Base-by-base conservation (phyloP, 2,329 filamentous ascomycete genomes). In the Sporothrix humicola region DNA sequence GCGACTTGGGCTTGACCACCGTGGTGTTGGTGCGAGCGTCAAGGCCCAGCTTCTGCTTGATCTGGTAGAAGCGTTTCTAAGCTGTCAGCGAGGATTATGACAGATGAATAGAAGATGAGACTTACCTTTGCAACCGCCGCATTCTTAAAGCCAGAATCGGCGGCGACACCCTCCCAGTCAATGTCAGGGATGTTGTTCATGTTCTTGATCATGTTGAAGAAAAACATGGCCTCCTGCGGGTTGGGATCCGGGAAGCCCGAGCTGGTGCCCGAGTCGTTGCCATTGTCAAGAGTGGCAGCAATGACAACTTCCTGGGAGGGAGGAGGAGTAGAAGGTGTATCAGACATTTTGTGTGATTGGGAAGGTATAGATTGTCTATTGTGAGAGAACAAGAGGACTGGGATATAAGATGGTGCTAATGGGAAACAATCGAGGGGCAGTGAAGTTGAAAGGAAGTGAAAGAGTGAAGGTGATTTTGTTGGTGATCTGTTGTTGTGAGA, bases 81-180 rank as follows among this genome's bases (percentile, higher is more conserved):
- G n/a, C 31, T 17, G 26, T 37, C 66, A 42, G 42, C 48, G 2
- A 37, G 5, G 17, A 20, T 15, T 4, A 46, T 26, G 10, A 2
- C 4, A 54, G 8, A 48, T 17, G 4, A n/a, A 7, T 7, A 1
- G 13, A 3, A 61, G 13, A 23, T 10, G 10, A 20, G 20, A n/a
- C 79, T 68, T 74, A 85, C 85, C 78, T 83, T 84, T 73, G 86
- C 86, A 2, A 83, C 82, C 9, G 80, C 79, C 0, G 80, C 84
- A 52, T 82, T 86, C 74, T 85, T 85, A 81, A 85, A 84, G 9
- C 81, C 80, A 13, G 80, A 78, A 13, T 83, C 82, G 0, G 69
- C 44, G 0, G 86, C 85, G 2, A 88, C 83, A 4, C 77, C 78
- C 0, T 82, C 78, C 87, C 87, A 88, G 77, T 88, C 83, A 50